Evolutionary conservation across 139 green algal species (phyloP), one percentile per base, ranked within the genome.

Genomic region (Diplosphaera chodatii): DNA sequence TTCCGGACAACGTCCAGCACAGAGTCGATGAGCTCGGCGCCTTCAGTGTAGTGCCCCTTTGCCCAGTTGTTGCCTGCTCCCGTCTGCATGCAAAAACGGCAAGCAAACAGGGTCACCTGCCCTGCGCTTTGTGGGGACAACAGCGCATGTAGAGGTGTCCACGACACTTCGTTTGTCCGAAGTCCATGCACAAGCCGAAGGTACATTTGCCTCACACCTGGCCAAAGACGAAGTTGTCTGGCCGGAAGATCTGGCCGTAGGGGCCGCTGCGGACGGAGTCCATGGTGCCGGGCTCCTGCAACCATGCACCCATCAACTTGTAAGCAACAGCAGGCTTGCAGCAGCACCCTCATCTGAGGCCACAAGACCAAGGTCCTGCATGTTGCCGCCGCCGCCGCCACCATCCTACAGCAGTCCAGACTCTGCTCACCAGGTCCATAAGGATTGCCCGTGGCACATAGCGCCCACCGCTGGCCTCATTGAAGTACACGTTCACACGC

Each of bases 61-160:
- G 94, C 94, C 94, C 94, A 99, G 90, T 99, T 99, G 88, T 99
- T 99, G 48, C 94, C 94, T n/a, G 94, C 94, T 28, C 94, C 94
- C 59, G 86, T 96, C 83, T 96, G 89, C n/a, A n/a, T 29, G 65
- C 23, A 23, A 10, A 59, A 25, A 21, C n/a, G n/a, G n/a, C n/a
- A n/a, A n/a, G n/a, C n/a, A n/a, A n/a, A n/a, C n/a, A n/a, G n/a
- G n/a, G n/a, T n/a, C n/a, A n/a, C n/a, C n/a, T n/a, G n/a, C n/a
- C n/a, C n/a, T n/a, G n/a, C n/a, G n/a, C n/a, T n/a, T n/a, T n/a
- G n/a, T n/a, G n/a, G n/a, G n/a, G n/a, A n/a, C n/a, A n/a, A n/a
- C n/a, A n/a, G n/a, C n/a, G n/a, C n/a, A n/a, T n/a, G n/a, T n/a
- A n/a, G n/a, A n/a, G n/a, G n/a, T n/a, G n/a, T n/a, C n/a, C n/a